Percentiles rank a stretch among this genome's conserved stretches.
Evolutionary conservation across 2,329 filamentous ascomycete genomes (phyloP).

Genomic region (Epichloe hybrida): DNA sequence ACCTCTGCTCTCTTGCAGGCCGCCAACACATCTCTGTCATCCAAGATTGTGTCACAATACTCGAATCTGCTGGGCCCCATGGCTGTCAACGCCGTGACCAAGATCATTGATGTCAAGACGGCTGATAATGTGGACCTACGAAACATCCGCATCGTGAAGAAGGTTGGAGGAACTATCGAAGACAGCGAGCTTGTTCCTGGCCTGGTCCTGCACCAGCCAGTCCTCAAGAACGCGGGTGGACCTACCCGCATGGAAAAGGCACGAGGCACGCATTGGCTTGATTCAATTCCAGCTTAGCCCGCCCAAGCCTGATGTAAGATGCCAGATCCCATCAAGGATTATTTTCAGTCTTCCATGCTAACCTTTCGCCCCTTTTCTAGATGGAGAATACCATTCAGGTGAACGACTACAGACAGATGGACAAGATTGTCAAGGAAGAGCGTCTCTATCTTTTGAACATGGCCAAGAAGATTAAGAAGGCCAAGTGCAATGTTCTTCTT

Average conservation of each 20-base stretch:
- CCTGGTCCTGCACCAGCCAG: conserved; percentile 79
- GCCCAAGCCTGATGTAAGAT: conserved; percentile 81
- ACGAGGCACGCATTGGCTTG: conserved; percentile 83
- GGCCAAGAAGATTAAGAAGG: conserved; percentile 99
- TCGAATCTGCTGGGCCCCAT: conserved; percentile 91
- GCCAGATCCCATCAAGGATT: background rate
- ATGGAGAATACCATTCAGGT: conserved; percentile 99
- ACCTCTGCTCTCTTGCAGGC: conserved; percentile 86
- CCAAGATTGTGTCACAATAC: conserved; percentile 97
- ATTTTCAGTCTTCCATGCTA: background rate
- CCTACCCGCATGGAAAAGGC: conserved; percentile 94
- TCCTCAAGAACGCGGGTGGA: conserved; percentile 86
- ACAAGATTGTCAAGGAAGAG: conserved; percentile 99
- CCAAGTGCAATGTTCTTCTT: conserved; percentile 95
- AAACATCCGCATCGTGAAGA: conserved; percentile 95
- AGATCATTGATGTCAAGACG: conserved; percentile 89
- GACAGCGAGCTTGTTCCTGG: conserved; percentile 96
- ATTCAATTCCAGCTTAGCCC: conserved; percentile 99
- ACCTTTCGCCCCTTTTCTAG: conserved; percentile 23
- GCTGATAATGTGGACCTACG: conserved; percentile 93
- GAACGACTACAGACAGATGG: conserved; percentile 99
- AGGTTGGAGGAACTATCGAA: conserved; percentile 94
- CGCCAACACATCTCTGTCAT: conserved; percentile 90
- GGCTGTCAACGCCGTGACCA: conserved; percentile 92
- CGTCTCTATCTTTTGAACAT: conserved; percentile 95